Evolutionary conservation across 179 eudicot genomes (phyloP), one percentile per base, ranked within the genome.

Genomic region (Actinidia polygama): DNA sequence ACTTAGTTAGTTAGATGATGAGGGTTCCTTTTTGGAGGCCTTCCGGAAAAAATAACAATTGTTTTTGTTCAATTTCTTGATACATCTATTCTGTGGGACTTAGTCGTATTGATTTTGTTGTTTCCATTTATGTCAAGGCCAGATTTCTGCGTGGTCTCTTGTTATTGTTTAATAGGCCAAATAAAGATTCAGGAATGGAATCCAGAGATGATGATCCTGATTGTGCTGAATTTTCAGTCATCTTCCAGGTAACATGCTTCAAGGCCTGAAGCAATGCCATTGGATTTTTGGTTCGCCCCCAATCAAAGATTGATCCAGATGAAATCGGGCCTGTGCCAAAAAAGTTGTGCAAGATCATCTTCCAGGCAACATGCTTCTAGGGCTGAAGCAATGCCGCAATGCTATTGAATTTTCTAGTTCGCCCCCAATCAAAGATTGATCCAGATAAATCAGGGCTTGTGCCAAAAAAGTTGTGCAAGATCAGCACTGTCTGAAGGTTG

Each of bases 191-290:
- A 62, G 92, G 93, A 40, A 80, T 92, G 92, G 79, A 90, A 72
- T 91, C 98, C 36, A 87, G 91, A 84, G 98, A 93, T 78, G 95
- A 93, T 81, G 98, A 94, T 89, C 89, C 93, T 78, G 97, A 93
- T 85, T 83, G 91, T 84, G 89, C 89, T 81, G 91, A 88, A 83
- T 88, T 86, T 75, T 86, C 96, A 67, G 82, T 92, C 99, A 79
- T 92, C 92, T 83, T 86, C 93, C 23, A 88, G 95, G 86, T n/a
- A 85, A 75, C 92, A 85, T 83, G 87, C 98, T 21, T 80, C 91
- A 14, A 92, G 95, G 85, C 97, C 98, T 12, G 98, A 95, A 82
- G 98, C 98, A 79, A 93, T 94, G 91, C 87, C 96, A n/a, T n/a
- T 95, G 90, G 97, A 95, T 85, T 95, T 95, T 84, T 91, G 49